A percentile compares a stretch with the other conserved stretches of the same genome.
Evolutionary conservation across 352 stramenopile species (phyloP).

Genomic region (Phytophthora sp.): DNA sequence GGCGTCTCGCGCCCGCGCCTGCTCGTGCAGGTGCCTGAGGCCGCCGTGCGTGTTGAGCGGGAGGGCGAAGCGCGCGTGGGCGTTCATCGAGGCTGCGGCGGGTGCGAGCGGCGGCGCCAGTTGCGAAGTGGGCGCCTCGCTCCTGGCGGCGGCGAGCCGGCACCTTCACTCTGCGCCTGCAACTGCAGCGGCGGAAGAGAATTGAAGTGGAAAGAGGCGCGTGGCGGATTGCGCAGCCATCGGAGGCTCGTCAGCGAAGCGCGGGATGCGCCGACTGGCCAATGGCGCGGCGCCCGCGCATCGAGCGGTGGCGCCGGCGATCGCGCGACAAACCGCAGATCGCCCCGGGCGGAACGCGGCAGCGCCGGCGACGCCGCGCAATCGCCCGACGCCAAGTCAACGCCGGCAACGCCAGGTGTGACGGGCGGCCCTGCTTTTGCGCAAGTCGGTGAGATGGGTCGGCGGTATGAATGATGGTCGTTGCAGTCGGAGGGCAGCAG

Average conservation of each 20-base stretch:
- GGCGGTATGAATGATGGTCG: constrained; percentile 57
- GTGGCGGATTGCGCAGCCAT: neutral
- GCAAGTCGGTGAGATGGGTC: neutral
- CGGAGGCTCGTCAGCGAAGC: too few relatives aligned
- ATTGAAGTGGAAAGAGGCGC: neutral
- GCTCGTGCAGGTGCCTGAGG: constrained; percentile 26
- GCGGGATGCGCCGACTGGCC: too few relatives aligned
- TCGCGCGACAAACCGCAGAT: neutral
- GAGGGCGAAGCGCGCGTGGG: constrained; percentile 22
- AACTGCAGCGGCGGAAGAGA: neutral
- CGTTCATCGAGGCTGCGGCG: too few relatives aligned
- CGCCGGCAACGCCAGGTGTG: too few relatives aligned
- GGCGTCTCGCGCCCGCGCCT: neutral
- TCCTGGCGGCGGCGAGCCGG: neutral
- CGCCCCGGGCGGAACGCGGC: too few relatives aligned
- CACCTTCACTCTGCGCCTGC: neutral
- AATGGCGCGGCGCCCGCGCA: neutral
- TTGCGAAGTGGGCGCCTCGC: constrained; percentile 18
- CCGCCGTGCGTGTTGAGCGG: constrained; percentile 27
- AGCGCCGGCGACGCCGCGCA: too few relatives aligned
- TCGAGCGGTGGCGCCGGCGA: neutral
- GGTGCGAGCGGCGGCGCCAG: neutral
- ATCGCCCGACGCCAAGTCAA: neutral
- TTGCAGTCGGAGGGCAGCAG: constrained; percentile 42
- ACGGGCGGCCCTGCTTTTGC: too few relatives aligned